These are phyloP conservation scores for Hypoxylon cercidicola DNA, from an alignment of 495 filamentous ascomycete genomes.

Conservation along the genomic window DNA sequence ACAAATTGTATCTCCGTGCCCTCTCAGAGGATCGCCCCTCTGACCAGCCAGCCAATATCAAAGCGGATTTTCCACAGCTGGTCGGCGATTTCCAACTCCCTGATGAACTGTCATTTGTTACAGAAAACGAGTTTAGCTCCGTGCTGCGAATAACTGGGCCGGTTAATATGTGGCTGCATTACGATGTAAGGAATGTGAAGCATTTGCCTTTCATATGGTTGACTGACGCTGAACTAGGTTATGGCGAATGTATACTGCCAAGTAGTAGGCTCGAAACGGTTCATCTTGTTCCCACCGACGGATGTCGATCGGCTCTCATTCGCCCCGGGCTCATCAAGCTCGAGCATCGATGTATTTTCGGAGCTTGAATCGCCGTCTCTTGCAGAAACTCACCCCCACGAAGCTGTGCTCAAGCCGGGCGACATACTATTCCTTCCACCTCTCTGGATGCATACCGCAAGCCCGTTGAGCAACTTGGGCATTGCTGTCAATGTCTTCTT, in stretches of 20 bases:
- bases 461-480: constrained; percentile 69
- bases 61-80: constrained; percentile 75
- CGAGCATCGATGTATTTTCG: constrained; percentile 74
- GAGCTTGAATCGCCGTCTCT: constrained; percentile 53
- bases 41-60: constrained; percentile 72
- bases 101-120: constrained; percentile 65
- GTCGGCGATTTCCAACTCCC: constrained; percentile 78
- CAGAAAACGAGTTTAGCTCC: constrained; percentile 76
- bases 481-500: constrained; percentile 91
- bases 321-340: constrained; percentile 81
- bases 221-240: constrained; percentile 59
- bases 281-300: constrained; percentile 80
- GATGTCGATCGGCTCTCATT: constrained; percentile 77
- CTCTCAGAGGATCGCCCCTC: constrained; percentile 74
- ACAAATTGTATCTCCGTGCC: constrained; percentile 78
- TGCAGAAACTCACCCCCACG: constrained; percentile 69
- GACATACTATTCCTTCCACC: constrained; percentile 85
- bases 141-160: constrained; percentile 82
- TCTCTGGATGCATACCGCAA: constrained; percentile 85
- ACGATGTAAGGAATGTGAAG: constrained; percentile 70
- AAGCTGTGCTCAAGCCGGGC: constrained; percentile 71
- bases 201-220: background rate
- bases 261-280: constrained; percentile 72
- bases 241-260: constrained; percentile 93
- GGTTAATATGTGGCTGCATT: constrained; percentile 92